These are phyloP conservation scores for Clitopilus passeckerianus DNA, from an alignment of 768 basidiomycete genomes.

Conservation along the genomic window DNA sequence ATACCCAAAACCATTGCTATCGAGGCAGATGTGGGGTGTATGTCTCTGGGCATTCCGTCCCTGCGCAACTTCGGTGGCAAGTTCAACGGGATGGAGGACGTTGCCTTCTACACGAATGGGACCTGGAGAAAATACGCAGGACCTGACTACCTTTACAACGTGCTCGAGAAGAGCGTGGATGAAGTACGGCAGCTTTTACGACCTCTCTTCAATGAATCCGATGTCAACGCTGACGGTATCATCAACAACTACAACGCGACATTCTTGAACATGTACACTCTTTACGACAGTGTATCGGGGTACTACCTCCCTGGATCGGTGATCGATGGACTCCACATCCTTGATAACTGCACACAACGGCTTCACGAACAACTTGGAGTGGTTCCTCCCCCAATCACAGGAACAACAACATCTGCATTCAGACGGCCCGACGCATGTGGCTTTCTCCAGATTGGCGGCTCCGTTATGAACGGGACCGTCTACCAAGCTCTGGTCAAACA, in stretches of 20 bases:
- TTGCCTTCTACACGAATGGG: conserved; percentile 6
- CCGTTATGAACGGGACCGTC: background rate
- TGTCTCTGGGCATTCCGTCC: background rate
- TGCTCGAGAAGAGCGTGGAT: background rate
- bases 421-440: background rate
- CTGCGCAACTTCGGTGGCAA: background rate
- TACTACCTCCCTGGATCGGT: no score
- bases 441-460: background rate
- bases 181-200: background rate
- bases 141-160: background rate
- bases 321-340: background rate
- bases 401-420: background rate
- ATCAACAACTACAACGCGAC: background rate
- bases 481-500: background rate
- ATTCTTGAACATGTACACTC: background rate
- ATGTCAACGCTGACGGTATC: background rate
- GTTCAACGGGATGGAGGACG: background rate
- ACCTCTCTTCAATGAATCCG: background rate
- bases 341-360: background rate
- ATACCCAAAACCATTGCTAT: background rate
- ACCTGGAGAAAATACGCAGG: conserved; percentile 1
- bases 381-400: background rate
- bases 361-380: background rate
- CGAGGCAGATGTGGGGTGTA: background rate
- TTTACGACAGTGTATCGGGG: background rate